Percentiles rank a stretch among this genome's conserved stretches.
Evolutionary conservation across 106 monocot genomes (phyloP).

Genomic region (Dioscorea dumetorum): DNA sequence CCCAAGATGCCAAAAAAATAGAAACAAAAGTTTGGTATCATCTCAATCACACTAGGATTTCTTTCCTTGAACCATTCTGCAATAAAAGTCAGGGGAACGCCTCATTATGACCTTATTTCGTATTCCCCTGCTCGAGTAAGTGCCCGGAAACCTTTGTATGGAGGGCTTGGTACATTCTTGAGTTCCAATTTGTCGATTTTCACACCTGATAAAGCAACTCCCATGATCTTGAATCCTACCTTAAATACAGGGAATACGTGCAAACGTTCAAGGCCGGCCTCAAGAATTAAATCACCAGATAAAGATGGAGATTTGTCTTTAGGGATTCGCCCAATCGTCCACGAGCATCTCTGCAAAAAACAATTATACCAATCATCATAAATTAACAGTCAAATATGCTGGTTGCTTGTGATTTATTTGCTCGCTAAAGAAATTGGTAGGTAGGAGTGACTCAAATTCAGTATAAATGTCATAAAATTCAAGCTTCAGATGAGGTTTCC

Average conservation of each 20-base stretch:
- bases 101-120: slow-evolving; percentile 58
- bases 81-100: too few species aligned
- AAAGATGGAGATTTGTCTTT: slow-evolving; percentile 81
- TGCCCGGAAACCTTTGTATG: slow-evolving; percentile 94
- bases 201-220: slow-evolving; percentile 79
- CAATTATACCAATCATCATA: background rate
- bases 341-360: slow-evolving; percentile 51
- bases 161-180: slow-evolving; percentile 42
- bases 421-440: too few species aligned
- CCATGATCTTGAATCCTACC: slow-evolving; percentile 85
- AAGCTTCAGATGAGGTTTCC: background rate
- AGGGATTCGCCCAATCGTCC: slow-evolving; percentile 81
- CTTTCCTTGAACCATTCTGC: too few species aligned
- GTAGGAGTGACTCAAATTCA: background rate
- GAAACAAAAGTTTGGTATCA: too few species aligned
- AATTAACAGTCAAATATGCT: background rate
- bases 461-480: background rate
- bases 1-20: too few species aligned
- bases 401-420: background rate
- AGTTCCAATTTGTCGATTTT: slow-evolving; percentile 74
- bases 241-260: slow-evolving; percentile 54
- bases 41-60: too few species aligned
- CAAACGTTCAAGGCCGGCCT: slow-evolving; percentile 48
- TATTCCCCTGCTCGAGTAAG: slow-evolving; percentile 74
- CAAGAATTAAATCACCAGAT: slow-evolving; percentile 57